Percentiles rank a stretch among this genome's conserved stretches.
Conservation (phyloP, 257 asterid species). For the Gynochthodes officinalis region DNA sequence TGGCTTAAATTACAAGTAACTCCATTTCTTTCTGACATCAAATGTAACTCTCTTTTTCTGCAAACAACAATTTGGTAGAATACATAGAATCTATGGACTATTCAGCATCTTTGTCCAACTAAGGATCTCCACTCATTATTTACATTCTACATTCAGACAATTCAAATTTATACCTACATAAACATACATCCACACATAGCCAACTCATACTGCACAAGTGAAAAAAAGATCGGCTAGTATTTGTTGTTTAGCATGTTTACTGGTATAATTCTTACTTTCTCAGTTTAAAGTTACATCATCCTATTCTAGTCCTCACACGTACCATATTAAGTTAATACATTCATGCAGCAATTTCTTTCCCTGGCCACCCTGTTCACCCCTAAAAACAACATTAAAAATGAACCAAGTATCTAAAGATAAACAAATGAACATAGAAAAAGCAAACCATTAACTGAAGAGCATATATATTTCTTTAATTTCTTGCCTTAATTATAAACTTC, state of each 20-base stretch:
- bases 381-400: neutral
- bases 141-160: neutral
- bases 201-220: neutral
- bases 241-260: neutral
- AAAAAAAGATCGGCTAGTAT: neutral
- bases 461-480: neutral
- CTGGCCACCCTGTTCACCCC: neutral
- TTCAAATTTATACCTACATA: neutral
- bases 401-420: neutral
- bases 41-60: too few species aligned
- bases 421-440: neutral
- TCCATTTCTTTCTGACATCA: too few species aligned
- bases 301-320: neutral
- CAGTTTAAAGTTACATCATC: neutral
- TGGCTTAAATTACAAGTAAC: neutral
- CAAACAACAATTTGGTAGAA: too few species aligned
- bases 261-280: neutral
- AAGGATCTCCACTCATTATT: neutral
- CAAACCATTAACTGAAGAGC: neutral
- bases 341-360: neutral
- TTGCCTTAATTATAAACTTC: neutral
- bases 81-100: neutral
- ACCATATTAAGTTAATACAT: neutral
- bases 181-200: neutral
- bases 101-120: neutral